Conservation (phyloP, 2,329 filamentous ascomycete species). For the Lecanicillium sp. region DNA sequence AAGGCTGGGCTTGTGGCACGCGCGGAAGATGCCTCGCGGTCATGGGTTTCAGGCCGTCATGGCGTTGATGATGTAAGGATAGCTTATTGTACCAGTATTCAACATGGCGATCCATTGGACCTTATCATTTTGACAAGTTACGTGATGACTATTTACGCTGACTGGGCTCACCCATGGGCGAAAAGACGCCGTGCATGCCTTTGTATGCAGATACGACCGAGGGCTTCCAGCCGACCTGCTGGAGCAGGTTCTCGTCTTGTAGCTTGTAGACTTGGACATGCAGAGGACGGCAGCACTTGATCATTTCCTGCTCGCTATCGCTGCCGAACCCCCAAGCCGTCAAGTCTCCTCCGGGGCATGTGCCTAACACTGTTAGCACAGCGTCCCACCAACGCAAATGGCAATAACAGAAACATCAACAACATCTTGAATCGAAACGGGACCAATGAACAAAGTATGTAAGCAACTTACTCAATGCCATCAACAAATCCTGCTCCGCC, state of each 20-base stretch:
- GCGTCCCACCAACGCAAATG: no score
- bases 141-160: conserved; percentile 3
- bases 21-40: neutral
- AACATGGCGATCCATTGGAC: conserved; percentile 12
- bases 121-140: neutral
- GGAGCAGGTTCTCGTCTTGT: conserved; percentile 44
- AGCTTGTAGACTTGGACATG: conserved; percentile 68
- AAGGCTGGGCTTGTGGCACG: neutral
- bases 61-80: conserved; percentile 12
- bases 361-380: conserved; percentile 33
- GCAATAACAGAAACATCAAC: no score
- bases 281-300: conserved; percentile 65
- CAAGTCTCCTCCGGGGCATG: conserved; percentile 76
- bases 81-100: conserved; percentile 14
- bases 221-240: conserved; percentile 53
- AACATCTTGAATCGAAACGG: no score
- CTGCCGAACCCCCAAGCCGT: conserved; percentile 76
- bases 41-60: neutral
- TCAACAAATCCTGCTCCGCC: conserved; percentile 69
- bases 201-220: conserved; percentile 55
- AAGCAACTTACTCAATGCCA: conserved; percentile 42
- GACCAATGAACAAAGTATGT: neutral
- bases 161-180: conserved; percentile 20
- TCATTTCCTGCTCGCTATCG: conserved; percentile 61
- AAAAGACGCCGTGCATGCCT: conserved; percentile 57